Base-by-base conservation (phyloP, 2,329 filamentous ascomycete genomes). In the Delphinella strobiligena region DNA sequence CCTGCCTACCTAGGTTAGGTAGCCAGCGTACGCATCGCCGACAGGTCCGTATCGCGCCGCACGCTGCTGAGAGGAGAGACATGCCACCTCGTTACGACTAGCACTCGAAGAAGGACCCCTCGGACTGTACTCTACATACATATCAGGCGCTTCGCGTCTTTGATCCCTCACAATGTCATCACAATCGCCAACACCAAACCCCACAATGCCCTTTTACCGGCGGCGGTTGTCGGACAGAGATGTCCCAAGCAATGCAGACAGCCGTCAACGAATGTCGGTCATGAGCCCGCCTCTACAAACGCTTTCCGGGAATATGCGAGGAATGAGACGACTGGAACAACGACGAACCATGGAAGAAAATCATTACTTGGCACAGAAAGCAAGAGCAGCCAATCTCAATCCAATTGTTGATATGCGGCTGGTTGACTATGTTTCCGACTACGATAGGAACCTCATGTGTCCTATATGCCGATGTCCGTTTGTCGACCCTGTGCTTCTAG, bases 381-480 rank as follows among this genome's bases (percentile, higher is more conserved):
- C 50, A 9, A 44, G 50, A 33, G 38, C 50, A 17, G 43, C 47
- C 34, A 50, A 51, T 32, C 41, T 55, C 24, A 56, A 53, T 33
- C 7, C 22, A 12, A 7, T 12, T 7, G 58, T 76, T 45, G 75
- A 80, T 51, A 55, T 78, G 36, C 67, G 72, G 40, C 54, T 63
- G 29, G 66, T 80, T 48, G 75, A 79, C 43, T 74, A 75, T 58
- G 64, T 74, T 42, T 60, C 64, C 37, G 54, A 59, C 19, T 71
- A 71, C 51, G 74, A 79, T 52, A 64, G 64, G 45, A 76, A 79
- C 51, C 63, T 80, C 37, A 70, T 75, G 61, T 80, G 75, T 51
- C 67, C 74, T 12, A 79, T 80, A 47, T 80, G 75, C 55, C 73
- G 75, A 51, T 73, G 71, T 44, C 72, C 75, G 5, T 77, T 78